Evolutionary conservation across 2,329 filamentous ascomycete genomes (phyloP), one percentile per base, ranked within the genome.

Genomic region (Fusarium marasasianum): DNA sequence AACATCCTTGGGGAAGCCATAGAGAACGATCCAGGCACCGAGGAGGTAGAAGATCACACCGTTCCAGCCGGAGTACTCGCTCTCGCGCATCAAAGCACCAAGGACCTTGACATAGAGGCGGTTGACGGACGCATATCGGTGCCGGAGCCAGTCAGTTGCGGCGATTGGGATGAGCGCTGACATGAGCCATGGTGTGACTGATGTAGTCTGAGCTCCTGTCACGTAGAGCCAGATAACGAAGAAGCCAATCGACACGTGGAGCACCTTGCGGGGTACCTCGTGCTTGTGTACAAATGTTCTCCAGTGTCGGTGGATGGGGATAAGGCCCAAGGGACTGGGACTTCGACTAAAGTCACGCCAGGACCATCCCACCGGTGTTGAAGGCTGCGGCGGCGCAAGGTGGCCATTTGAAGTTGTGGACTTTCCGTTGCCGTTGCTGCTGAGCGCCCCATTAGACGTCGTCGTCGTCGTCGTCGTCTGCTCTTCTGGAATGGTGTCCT

Each of bases 221-320:
- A 90, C 87, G 83, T 98, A 99, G 43, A 98, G 89, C 85, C 92
- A 93, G 51, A 98, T 89, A 26, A 96, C 94, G 69, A 98, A 88
- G 85, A 98, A 98, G 62, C 96, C 96, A 80, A 99, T 99, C 54
- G 95, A 98, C 65, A 98, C 94, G 82, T 99, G 96, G 43, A 99
- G 88, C 45, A 91, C 86, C 83, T 99, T 99, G 78, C 96, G 92
- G 15, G 96, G 96, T 60, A 99, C 95, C 84, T 99, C 96, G 83
- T 99, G 96, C 79, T 94, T 95, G 87, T 99, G 96, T 72, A 98
- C 94, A 80, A 99, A 95, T 35, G 89, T 93, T 77, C 94, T 90
- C 90, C 96, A 99, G 80, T 96, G 93, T 69, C 94, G 89, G 82
- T 99, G 96, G 78, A 99, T 96, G 6, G 96, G 96, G 70, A 99